These are phyloP conservation scores for Bacterosira constricta DNA, from an alignment of 108 stramenopile species.

Conservation along the genomic window DNA sequence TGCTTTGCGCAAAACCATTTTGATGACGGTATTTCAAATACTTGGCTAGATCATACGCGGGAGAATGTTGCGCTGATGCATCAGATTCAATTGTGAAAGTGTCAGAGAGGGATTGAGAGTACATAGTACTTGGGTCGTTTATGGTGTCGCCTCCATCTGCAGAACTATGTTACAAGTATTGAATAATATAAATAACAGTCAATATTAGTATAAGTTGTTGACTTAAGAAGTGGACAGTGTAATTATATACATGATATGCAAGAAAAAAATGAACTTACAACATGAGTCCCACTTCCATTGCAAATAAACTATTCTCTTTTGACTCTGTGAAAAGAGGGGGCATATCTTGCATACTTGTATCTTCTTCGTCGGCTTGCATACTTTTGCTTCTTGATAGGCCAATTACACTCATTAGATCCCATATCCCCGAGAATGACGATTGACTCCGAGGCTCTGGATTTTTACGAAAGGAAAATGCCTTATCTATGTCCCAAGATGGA, in stretches of 20 bases:
- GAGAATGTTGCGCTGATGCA: background rate
- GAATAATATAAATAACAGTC: background rate
- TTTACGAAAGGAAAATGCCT: constrained; percentile 11
- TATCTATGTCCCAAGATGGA: constrained; percentile 11
- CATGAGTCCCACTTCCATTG: constrained; percentile 47
- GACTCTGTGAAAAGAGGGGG: constrained; percentile 27
- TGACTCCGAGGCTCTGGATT: background rate
- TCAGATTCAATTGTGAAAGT: constrained; percentile 24
- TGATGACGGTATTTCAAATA: constrained; percentile 13
- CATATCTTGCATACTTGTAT: constrained; percentile 8
- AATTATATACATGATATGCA: background rate
- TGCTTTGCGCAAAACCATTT: constrained; percentile 1
- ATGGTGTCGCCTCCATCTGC: constrained; percentile 50
- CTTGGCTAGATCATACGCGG: background rate
- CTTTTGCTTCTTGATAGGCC: constrained; percentile 1
- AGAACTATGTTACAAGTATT: constrained; percentile 16
- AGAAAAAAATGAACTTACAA: constrained; percentile 29
- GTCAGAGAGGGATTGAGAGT: constrained; percentile 14
- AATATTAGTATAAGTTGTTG: background rate
- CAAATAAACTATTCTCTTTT: constrained; percentile 44
- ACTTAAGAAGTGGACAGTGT: background rate
- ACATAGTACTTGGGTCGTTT: constrained; percentile 15
- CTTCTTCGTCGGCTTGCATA: background rate
- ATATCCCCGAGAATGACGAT: background rate
- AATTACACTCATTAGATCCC: background rate